Evolutionary conservation across 805 yeast genomes (phyloP).

Genomic region (Myxozyma geophila): DNA sequence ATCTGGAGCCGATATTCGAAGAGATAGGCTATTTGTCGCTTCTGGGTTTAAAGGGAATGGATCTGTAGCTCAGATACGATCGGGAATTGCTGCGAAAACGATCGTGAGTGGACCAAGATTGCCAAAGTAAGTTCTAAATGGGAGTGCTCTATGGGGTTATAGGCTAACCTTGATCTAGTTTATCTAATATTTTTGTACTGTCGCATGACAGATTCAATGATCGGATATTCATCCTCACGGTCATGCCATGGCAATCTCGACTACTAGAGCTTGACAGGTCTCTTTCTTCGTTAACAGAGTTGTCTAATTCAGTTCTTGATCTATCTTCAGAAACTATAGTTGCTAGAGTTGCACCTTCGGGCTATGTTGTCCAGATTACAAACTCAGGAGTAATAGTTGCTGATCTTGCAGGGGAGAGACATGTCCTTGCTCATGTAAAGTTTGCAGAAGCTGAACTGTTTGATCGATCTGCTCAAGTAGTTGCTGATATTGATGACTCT

Average conservation of each 20-base stretch:
- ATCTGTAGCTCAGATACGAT: constrained; percentile 20
- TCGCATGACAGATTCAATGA: constrained; percentile 9
- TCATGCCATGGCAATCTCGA: constrained; percentile 18
- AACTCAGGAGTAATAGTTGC: constrained; percentile 4
- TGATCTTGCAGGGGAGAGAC: neutral
- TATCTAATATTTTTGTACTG: constrained; percentile 18
- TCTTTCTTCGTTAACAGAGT: neutral
- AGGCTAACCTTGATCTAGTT: neutral
- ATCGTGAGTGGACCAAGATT: constrained; percentile 17
- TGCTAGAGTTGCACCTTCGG: constrained; percentile 9
- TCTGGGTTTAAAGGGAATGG: constrained; percentile 25
- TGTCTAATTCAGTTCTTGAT: constrained; percentile 1
- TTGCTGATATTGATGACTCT: constrained; percentile 20
- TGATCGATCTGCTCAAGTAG: neutral
- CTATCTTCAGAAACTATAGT: constrained; percentile 11
- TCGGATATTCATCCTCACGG: constrained; percentile 2
- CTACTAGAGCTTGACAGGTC: neutral
- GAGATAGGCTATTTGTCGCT: constrained; percentile 20
- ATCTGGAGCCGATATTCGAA: constrained; percentile 2
- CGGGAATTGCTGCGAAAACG: constrained; percentile 23
- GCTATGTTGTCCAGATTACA: constrained; percentile 22
- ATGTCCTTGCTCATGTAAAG: neutral
- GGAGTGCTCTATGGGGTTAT: no score
- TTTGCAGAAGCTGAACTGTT: neutral
- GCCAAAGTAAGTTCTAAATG: constrained; percentile 3